phyloP scores from a whole-genome alignment of 2,329 filamentous ascomycete genomes.

The Fusarium coicis region DNA sequence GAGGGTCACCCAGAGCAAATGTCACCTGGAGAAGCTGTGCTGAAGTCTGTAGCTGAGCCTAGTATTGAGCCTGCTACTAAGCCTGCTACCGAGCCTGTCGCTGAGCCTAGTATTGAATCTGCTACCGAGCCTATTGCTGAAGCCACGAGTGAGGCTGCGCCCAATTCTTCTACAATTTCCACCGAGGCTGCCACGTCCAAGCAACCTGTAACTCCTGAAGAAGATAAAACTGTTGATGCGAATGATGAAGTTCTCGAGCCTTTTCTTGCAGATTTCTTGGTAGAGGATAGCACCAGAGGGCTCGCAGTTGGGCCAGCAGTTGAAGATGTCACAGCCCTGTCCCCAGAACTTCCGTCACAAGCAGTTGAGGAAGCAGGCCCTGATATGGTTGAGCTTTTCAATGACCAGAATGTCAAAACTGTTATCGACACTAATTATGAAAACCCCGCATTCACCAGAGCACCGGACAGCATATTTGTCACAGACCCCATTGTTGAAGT shows the following conservation, averaged over 20 bases:
- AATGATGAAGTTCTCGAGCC: neutral
- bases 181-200: slow-evolving; percentile 3
- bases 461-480: neutral
- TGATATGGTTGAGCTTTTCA: slow-evolving; percentile 11
- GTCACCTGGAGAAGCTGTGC: slow-evolving; percentile 12
- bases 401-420: neutral
- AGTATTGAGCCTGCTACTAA: neutral
- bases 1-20: slow-evolving; percentile 41
- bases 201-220: neutral
- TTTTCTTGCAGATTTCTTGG: neutral
- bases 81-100: neutral
- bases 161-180: neutral
- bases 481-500: neutral
- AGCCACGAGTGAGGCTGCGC: neutral
- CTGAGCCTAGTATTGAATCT: neutral
- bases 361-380: neutral
- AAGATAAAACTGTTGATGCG: neutral
- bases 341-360: neutral
- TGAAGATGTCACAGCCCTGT: neutral
- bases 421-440: neutral
- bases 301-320: neutral
- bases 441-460: neutral
- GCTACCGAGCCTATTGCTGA: neutral
- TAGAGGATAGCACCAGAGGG: neutral
- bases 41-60: neutral